Evolutionary conservation across 148 eudicot species (phyloP).

Genomic region (Rhododendron molle): DNA sequence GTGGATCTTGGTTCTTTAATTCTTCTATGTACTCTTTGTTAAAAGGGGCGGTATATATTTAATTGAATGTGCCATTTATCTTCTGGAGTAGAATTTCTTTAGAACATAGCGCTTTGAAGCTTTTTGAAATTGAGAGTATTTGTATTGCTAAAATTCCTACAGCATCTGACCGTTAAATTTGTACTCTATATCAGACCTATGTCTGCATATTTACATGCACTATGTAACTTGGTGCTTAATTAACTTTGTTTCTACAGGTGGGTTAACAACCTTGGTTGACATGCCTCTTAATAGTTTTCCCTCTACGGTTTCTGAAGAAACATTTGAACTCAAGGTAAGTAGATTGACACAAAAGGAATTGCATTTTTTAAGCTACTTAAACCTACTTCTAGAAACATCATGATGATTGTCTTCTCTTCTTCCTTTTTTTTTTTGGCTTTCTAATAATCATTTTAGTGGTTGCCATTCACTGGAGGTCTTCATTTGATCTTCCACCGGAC

Average conservation of each 20-base stretch:
- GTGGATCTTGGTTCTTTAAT: background rate
- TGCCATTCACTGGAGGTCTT: background rate
- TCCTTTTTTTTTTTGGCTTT: background rate
- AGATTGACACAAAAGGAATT: background rate
- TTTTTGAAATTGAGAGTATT: background rate
- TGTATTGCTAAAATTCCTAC: background rate
- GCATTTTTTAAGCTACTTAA: background rate
- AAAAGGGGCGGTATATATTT: background rate
- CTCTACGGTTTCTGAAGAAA: constrained; percentile 80
- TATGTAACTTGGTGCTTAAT: background rate
- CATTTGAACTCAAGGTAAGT: constrained; percentile 78
- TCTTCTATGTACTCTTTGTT: background rate
- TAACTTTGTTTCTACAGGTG: constrained; percentile 44
- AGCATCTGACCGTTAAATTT: background rate
- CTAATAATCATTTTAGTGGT: background rate
- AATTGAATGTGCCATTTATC: background rate
- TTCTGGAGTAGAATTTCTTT: background rate
- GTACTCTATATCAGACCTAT: background rate
- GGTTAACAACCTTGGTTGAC: constrained; percentile 89
- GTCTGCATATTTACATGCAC: background rate
- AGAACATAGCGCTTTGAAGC: background rate
- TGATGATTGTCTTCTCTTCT: too few relatives aligned
- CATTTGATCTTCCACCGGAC: background rate
- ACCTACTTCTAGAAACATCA: background rate
- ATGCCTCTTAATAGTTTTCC: constrained; percentile 96